phyloP scores from a whole-genome alignment of 2,329 filamentous ascomycete genomes.

The Aureobasidium sp. region DNA sequence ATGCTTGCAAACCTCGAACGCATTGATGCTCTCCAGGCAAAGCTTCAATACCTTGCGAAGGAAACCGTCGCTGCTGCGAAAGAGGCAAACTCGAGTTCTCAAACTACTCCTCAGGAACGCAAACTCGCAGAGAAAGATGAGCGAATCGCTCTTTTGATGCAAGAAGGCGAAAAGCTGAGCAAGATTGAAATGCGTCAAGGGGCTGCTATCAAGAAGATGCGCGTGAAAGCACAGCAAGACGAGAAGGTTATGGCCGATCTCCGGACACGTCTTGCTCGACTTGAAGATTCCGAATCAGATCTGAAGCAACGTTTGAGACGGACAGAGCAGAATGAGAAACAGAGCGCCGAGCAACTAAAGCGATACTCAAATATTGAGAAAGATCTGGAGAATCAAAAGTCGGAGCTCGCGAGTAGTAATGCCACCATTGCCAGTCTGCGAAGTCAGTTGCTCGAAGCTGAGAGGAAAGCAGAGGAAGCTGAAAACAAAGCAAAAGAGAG shows the following conservation, averaged over 20 bases:
- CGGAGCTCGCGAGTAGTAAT: slow-evolving; percentile 56
- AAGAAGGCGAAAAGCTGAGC: slow-evolving; percentile 84
- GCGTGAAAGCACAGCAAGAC: slow-evolving; percentile 42
- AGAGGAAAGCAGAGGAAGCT: slow-evolving; percentile 57
- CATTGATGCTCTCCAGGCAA: slow-evolving; percentile 85
- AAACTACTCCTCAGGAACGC: slow-evolving; percentile 60
- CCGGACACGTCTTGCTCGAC: slow-evolving; percentile 54
- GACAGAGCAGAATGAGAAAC: slow-evolving; percentile 50
- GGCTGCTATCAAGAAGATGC: slow-evolving; percentile 72
- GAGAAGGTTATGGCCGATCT: slow-evolving; percentile 42
- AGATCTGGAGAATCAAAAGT: slow-evolving; percentile 53
- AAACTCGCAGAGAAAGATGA: slow-evolving; percentile 84
- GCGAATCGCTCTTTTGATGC: slow-evolving; percentile 79
- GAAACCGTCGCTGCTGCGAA: slow-evolving; percentile 70
- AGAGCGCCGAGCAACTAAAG: slow-evolving; percentile 47
- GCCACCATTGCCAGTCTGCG: slow-evolving; percentile 60
- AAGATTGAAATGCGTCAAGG: slow-evolving; percentile 80
- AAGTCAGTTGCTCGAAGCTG: slow-evolving; percentile 58
- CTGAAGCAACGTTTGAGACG: slow-evolving; percentile 53
- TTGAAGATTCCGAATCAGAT: slow-evolving; percentile 56
- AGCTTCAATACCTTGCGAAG: slow-evolving; percentile 78
- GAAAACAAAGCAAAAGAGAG: slow-evolving; percentile 60
- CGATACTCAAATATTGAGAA: slow-evolving; percentile 43
- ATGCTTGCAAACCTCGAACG: slow-evolving; percentile 75
- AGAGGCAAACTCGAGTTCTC: slow-evolving; percentile 53